Percentiles rank a stretch among this genome's conserved stretches.
Evolutionary conservation across 2,329 filamentous ascomycete genomes (phyloP).

Genomic region (Xylariales sp.): DNA sequence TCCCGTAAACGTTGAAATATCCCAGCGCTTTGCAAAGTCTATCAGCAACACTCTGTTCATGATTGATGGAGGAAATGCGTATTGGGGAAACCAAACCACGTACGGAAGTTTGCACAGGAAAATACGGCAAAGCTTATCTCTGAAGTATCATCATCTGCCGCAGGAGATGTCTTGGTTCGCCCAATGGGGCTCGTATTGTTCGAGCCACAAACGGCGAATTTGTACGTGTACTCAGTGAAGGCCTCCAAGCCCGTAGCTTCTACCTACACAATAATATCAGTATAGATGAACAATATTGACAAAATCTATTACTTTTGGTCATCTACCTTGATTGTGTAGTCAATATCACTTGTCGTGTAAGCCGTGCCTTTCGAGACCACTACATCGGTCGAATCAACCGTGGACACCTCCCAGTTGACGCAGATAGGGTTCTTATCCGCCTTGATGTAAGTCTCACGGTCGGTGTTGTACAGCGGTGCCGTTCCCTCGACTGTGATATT

Average conservation of each 20-base stretch:
- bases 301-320: conserved; percentile 19
- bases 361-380: conserved; percentile 53
- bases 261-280: neutral
- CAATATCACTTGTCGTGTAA: conserved; percentile 69
- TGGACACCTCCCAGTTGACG: conserved; percentile 31
- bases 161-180: conserved; percentile 29
- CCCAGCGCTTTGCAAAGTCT: conserved; percentile 32
- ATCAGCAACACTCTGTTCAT: no score
- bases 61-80: no score
- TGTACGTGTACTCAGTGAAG: conserved; percentile 7
- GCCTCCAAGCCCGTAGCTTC: conserved; percentile 3
- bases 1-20: conserved; percentile 44
- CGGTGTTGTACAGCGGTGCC: conserved; percentile 40
- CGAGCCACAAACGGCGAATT: conserved; percentile 26
- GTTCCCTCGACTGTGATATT: conserved; percentile 38
- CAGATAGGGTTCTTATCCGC: conserved; percentile 51
- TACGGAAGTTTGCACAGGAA: conserved; percentile 28
- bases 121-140: conserved; percentile 27
- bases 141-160: conserved; percentile 19
- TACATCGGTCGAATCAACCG: conserved; percentile 36
- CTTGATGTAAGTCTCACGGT: conserved; percentile 42
- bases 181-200: conserved; percentile 24
- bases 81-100: no score
- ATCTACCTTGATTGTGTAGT: conserved; percentile 67
- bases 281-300: no score